Evolutionary conservation across 2,329 filamentous ascomycete genomes (phyloP).

Genomic region (Trichoderma koningiopsis): DNA sequence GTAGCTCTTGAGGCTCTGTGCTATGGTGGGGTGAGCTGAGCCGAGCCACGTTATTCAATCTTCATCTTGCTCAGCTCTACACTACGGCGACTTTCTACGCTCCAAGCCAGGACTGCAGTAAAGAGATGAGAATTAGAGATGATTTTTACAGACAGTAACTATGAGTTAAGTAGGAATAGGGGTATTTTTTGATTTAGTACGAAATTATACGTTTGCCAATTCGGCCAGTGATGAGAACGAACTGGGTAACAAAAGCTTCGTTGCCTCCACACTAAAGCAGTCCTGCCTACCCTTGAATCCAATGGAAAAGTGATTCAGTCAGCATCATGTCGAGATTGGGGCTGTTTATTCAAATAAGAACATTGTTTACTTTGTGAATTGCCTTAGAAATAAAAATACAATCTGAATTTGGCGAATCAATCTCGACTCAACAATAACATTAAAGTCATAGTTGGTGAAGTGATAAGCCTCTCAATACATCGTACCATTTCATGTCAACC

Average conservation of each 20-base stretch:
- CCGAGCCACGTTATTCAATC: conserved; percentile 6
- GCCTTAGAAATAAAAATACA: neutral
- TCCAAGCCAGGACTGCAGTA: neutral
- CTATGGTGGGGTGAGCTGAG: conserved; percentile 3
- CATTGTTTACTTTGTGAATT: neutral
- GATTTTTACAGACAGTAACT: neutral
- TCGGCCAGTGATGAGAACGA: neutral
- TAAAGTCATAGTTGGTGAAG: neutral
- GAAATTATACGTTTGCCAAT: neutral
- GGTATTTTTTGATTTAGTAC: neutral
- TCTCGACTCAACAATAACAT: neutral
- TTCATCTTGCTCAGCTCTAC: neutral
- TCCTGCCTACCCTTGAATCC: neutral
- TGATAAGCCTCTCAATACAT: neutral
- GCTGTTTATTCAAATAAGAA: neutral
- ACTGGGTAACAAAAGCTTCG: neutral
- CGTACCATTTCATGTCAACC: neutral
- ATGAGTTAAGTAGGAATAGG: neutral
- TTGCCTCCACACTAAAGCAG: neutral
- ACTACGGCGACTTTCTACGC: neutral
- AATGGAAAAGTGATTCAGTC: neutral
- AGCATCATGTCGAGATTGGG: neutral
- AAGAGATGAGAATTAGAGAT: neutral
- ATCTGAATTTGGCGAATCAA: neutral
- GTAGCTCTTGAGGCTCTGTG: neutral